Evolutionary conservation across 345 rosid genomes (phyloP), one percentile per base, ranked within the genome.

Genomic region (Carallia pectinifolia): DNA sequence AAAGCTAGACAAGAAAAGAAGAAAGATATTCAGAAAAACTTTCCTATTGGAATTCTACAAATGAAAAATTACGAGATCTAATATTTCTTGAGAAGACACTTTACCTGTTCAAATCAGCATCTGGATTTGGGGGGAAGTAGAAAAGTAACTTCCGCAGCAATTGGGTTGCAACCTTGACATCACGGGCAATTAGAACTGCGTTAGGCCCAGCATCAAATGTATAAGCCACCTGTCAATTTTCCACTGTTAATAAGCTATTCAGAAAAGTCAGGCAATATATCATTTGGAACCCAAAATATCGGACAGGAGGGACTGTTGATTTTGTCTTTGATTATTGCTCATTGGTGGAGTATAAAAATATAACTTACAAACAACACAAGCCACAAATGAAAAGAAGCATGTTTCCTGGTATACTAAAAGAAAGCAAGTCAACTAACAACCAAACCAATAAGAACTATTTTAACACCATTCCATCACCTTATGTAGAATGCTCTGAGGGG

Each of bases 161-260:
- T 74, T 84, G 82, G 63, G 85, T 70, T 54, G 98, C 97, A 61
- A 85, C 78, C 71, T 87, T 83, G 74, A 89, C 72, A 70, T 85
- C 76, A 15, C 62, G 86, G 53, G 97, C 94, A 47, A 93, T 84
- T 64, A 93, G 72, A 74, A 93, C 97, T 2, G 97, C 96, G 58
- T 91, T 93, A 1, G 98, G 98, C 74, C 98, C 98, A 66, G 98
- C 97, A 79, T 93, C 98, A 61, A 91, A 93, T 48, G 98, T 93
- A 72, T 91, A 93, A 38, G 98, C 94, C 73, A 93, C 90, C 98
- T 93, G 87, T 65, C 58, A 83, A 64, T 54, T 56, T 78, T 67
- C 71, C 37, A 40, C 63, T 37, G 65, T 76, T 37, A 65, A 74
- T 29, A 62, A 74, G 16, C 29, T 54, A 64, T 36, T 54, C 56